These are phyloP conservation scores for Cytospora leucostoma DNA, from an alignment of 2,329 filamentous ascomycete species.

Conservation along the genomic window DNA sequence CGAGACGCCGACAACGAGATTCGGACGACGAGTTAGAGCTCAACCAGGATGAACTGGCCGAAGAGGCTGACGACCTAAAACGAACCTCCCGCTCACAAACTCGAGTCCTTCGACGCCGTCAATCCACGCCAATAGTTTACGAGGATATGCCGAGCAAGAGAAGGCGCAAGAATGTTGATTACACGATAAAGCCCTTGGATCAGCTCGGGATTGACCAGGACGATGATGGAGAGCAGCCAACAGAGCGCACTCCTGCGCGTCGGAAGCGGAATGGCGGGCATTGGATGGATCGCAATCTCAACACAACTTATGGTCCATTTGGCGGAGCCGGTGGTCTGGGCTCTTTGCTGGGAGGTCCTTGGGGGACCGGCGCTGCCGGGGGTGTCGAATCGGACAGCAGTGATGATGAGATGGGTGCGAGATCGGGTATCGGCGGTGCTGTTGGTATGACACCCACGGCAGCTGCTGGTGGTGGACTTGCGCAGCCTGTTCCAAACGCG, in stretches of 20 bases:
- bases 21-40: constrained; percentile 60
- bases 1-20: constrained; percentile 49
- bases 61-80: constrained; percentile 64
- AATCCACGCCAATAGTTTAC: constrained; percentile 60
- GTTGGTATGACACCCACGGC: constrained; percentile 63
- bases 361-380: constrained; percentile 68
- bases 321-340: constrained; percentile 77
- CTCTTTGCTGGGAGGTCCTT: constrained; percentile 72
- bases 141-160: constrained; percentile 54
- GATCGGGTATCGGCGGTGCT: constrained; percentile 59
- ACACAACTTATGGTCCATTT: constrained; percentile 91
- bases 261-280: constrained; percentile 65
- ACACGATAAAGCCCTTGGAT: constrained; percentile 80
- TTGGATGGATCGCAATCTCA: constrained; percentile 72
- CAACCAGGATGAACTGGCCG: constrained; percentile 64
- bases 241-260: constrained; percentile 68
- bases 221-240: constrained; percentile 65
- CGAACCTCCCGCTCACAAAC: constrained; percentile 53
- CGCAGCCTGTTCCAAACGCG: constrained; percentile 38
- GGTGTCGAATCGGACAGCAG: constrained; percentile 94
- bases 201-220: constrained; percentile 69
- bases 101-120: constrained; percentile 46
- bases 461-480: constrained; percentile 47
- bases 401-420: constrained; percentile 80
- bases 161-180: constrained; percentile 69